Conservation (phyloP, 2,329 filamentous ascomycete species). For the Trichophyton benhamiae region DNA sequence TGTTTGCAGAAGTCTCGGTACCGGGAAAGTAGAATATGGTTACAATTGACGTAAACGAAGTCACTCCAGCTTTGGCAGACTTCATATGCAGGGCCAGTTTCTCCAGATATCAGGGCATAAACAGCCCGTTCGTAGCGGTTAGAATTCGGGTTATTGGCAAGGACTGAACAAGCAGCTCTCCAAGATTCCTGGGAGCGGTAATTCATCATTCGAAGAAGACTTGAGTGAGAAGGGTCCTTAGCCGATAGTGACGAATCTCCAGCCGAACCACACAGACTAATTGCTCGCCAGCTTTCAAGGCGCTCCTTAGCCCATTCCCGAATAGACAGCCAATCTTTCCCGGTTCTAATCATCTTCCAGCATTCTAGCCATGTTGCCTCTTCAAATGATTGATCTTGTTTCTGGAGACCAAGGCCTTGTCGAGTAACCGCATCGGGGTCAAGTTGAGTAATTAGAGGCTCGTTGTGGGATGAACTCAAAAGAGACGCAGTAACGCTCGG, state of each 20-base stretch:
- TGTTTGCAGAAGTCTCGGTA: slow-evolving; percentile 56
- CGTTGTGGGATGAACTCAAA: slow-evolving; percentile 46
- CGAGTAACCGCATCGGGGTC: slow-evolving; percentile 83
- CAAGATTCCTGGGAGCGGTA: slow-evolving; percentile 28
- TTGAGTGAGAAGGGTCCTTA: slow-evolving; percentile 24
- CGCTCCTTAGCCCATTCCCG: slow-evolving; percentile 75
- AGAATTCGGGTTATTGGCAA: slow-evolving; percentile 50
- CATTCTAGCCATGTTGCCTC: slow-evolving; percentile 85
- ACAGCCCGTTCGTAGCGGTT: slow-evolving; percentile 78
- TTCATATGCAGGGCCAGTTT: slow-evolving; percentile 62
- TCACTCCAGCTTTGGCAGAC: slow-evolving; percentile 77
- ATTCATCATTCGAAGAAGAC: slow-evolving; percentile 33
- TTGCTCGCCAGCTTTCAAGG: slow-evolving; percentile 78
- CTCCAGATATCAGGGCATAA: slow-evolving; percentile 79
- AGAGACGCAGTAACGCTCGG: slow-evolving; percentile 45
- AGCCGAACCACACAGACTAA: slow-evolving; percentile 57
- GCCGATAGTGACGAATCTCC: slow-evolving; percentile 20
- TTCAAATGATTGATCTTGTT: slow-evolving; percentile 79
- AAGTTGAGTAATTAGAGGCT: slow-evolving; percentile 67
- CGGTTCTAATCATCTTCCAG: slow-evolving; percentile 81
- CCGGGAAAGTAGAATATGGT: slow-evolving; percentile 66
- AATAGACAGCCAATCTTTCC: slow-evolving; percentile 61
- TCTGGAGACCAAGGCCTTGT: slow-evolving; percentile 63
- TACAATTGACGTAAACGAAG: slow-evolving; percentile 75
- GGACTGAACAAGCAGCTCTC: slow-evolving; percentile 28